Conservation (phyloP, 805 yeast genomes). For the Ascoidea tarda region DNA sequence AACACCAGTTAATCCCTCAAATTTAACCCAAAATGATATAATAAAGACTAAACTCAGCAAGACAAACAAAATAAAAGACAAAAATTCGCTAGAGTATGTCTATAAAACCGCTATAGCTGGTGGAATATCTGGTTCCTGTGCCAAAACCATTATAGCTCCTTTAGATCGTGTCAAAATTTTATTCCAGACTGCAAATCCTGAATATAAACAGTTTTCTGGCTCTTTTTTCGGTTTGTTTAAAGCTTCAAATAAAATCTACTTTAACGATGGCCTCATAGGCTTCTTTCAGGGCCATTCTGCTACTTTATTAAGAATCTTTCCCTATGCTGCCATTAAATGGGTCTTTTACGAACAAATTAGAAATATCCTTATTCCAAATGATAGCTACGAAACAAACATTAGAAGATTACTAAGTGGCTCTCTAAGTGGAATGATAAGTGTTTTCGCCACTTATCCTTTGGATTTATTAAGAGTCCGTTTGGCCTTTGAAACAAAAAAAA, state of each 20-base stretch:
- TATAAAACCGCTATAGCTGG: slow-evolving; percentile 84
- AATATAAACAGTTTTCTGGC: slow-evolving; percentile 68
- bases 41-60: slow-evolving; percentile 9
- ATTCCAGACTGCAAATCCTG: slow-evolving; percentile 92
- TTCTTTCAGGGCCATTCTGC: slow-evolving; percentile 94
- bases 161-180: slow-evolving; percentile 87
- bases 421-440: slow-evolving; percentile 76
- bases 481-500: slow-evolving; percentile 65
- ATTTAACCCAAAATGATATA: too few relatives aligned
- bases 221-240: slow-evolving; percentile 58
- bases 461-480: slow-evolving; percentile 83
- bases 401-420: slow-evolving; percentile 84
- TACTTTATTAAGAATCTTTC: slow-evolving; percentile 80
- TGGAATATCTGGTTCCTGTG: slow-evolving; percentile 92
- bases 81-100: slow-evolving; percentile 65
- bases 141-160: slow-evolving; percentile 91
- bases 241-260: slow-evolving; percentile 58
- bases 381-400: slow-evolving; percentile 60
- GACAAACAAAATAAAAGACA: slow-evolving; percentile 25
- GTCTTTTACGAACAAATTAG: slow-evolving; percentile 93
- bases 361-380: slow-evolving; percentile 60
- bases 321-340: slow-evolving; percentile 94
- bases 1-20: too few relatives aligned
- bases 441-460: slow-evolving; percentile 81
- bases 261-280: slow-evolving; percentile 62